Evolutionary conservation across 805 yeast genomes (phyloP), one percentile per base, ranked within the genome.

Genomic region (Hanseniaspora singularis): DNA sequence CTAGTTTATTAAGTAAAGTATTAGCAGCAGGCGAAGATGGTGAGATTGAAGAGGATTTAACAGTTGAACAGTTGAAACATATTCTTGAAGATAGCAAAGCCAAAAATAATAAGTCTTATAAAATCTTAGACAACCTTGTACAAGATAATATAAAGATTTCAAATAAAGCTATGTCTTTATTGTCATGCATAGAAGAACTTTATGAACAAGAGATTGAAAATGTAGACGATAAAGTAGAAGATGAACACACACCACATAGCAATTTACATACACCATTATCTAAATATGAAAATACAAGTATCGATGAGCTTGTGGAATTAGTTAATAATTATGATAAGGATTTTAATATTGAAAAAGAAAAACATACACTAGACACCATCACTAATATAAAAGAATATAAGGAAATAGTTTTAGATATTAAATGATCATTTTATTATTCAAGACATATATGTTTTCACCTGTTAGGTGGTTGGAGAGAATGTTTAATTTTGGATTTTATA

Each of bases 71-170:
- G 14, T 18, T 33, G 15, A 19, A 33, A 14, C 24, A 20, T 12
- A 33, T 7, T 3, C 14, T 33, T 4, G 4, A 3, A 4, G 38
- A 33, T 9, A 24, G 19, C 7, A 10, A 42, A 42, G 36, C 28
- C 10, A 38, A 42, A 9, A 42, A 42, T 36, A 6, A 15, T 12
- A 42, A 38, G 23, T 36, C 36, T 9, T 20, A n/a, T 7, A 42
- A 42, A 23, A 42, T 42, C 14, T 34, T 34, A 22, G 40, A 42
- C 15, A 42, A 42, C 14, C 36, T 42, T 10, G 36, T 34, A n/a
- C 38, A 42, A 14, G 46, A 42, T 24, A 37, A 34, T 7, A 15
- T 23, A 3, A 34, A 31, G 15, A 27, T 42, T 3, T 19, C 30
- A 11, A 42, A 42, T 22, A 42, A 42, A 18, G 28, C n/a, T 8